These are phyloP conservation scores for Pythium guiyangense DNA, from an alignment of 352 stramenopile species.

Conservation along the genomic window DNA sequence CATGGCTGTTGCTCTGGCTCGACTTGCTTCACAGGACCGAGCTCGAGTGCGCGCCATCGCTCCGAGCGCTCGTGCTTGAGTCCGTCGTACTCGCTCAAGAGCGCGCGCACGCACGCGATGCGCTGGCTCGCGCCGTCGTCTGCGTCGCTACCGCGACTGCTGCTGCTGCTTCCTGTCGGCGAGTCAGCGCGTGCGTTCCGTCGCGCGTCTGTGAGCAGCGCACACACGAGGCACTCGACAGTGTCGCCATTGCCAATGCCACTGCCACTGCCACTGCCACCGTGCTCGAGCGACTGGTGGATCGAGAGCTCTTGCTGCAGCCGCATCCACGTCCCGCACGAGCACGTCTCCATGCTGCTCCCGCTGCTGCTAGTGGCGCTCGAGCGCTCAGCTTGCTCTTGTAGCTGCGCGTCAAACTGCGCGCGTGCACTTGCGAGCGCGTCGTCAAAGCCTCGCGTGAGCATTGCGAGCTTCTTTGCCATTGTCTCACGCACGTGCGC, in stretches of 20 bases:
- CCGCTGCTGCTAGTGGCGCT: not conserved
- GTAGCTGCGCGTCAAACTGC: too few species aligned
- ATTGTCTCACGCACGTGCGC: conserved; percentile 17
- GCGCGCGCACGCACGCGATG: conserved; percentile 4
- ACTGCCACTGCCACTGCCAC: not conserved
- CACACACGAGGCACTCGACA: conserved; percentile 9
- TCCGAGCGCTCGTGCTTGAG: conserved; percentile 4
- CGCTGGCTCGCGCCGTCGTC: not conserved
- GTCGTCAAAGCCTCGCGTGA: conserved; percentile 33
- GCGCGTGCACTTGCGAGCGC: not conserved
- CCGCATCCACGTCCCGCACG: conserved; percentile 11
- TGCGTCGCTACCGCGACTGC: not conserved
- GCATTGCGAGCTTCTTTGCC: conserved; percentile 53
- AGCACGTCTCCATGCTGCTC: conserved; percentile 10
- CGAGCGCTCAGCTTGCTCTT: not conserved
- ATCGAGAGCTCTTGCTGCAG: conserved; percentile 15
- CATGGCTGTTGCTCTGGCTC: not conserved
- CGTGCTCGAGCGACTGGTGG: conserved; percentile 12
- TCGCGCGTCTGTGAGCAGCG: conserved; percentile 9
- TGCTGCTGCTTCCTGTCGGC: not conserved
- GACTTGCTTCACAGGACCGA: not conserved
- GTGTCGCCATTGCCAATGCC: not conserved
- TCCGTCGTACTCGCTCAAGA: conserved; percentile 9
- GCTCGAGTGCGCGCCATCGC: not conserved
- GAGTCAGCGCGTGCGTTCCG: not conserved